These are phyloP conservation scores for Microstegium vimineum DNA, from an alignment of 176 grass and related monocot species.

Conservation along the genomic window DNA sequence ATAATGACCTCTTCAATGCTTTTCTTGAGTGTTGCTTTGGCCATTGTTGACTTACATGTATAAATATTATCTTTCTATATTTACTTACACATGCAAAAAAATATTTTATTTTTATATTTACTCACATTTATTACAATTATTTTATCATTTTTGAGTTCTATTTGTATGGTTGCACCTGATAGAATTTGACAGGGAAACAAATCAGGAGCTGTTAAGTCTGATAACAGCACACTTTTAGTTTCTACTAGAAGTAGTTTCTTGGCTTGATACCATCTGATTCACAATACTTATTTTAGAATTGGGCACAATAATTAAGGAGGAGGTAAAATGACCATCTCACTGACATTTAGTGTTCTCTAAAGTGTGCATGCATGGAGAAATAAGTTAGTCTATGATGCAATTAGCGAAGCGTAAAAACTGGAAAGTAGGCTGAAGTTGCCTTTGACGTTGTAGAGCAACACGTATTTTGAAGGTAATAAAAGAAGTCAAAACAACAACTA, in stretches of 20 bases:
- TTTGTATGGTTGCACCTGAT: background rate
- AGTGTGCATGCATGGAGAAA: background rate
- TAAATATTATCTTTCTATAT: background rate
- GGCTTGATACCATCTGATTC: background rate
- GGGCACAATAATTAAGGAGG: background rate
- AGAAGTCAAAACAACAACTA: background rate
- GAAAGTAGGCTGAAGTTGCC: background rate
- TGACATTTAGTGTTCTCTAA: background rate
- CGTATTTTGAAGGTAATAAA: background rate
- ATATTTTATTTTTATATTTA: background rate
- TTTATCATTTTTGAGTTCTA: background rate
- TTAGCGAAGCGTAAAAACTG: background rate
- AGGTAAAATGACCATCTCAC: background rate
- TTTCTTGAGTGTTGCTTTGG: constrained; percentile 34
- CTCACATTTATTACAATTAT: background rate
- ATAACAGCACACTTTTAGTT: background rate
- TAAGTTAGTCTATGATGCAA: background rate
- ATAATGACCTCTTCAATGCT: background rate
- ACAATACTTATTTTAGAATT: background rate
- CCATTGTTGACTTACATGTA: background rate
- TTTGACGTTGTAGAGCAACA: background rate
- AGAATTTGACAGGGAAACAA: background rate
- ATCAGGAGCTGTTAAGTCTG: background rate
- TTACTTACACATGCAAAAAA: background rate
- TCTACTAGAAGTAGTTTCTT: background rate